phyloP scores from a whole-genome alignment of 1,139 yeast species.

The Nakaseomyces nivariensis region DNA sequence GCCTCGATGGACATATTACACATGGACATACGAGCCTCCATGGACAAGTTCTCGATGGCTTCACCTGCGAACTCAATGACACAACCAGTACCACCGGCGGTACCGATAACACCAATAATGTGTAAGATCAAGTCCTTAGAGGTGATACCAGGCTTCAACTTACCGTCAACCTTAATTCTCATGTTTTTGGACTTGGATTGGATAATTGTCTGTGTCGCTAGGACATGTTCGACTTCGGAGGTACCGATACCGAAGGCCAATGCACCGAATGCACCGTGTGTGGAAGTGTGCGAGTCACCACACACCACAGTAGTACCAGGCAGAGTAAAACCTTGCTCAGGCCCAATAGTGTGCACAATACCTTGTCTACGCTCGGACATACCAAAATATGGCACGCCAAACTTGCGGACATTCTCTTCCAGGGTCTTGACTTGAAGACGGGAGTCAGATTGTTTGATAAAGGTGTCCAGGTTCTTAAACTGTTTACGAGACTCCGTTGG shows the following conservation, averaged over 20 bases:
- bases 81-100: constrained; percentile 98
- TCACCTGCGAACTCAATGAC: constrained; percentile 96
- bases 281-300: constrained; percentile 97
- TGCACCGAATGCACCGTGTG: constrained; percentile 98
- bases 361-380: constrained; percentile 94
- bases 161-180: constrained; percentile 81
- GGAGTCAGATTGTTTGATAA: constrained; percentile 85
- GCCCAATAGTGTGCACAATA: constrained; percentile 95
- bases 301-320: constrained; percentile 99
- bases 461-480: constrained; percentile 66
- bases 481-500: constrained; percentile 79
- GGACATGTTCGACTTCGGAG: constrained; percentile 95
- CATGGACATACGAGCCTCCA: constrained; percentile 99
- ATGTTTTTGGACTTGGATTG: constrained; percentile 93
- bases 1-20: constrained; percentile 98
- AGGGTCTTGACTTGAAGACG: constrained; percentile 85
- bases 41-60: constrained; percentile 77
- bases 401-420: constrained; percentile 84
- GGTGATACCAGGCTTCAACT: constrained; percentile 76
- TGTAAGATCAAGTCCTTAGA: constrained; percentile 91
- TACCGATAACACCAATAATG: constrained; percentile 92
- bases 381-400: constrained; percentile 85
- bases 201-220: constrained; percentile 92
- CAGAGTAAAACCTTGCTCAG: constrained; percentile 95
- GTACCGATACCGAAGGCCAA: constrained; percentile 98